A percentile compares a stretch with the other conserved stretches of the same genome.
phyloP scores from a whole-genome alignment of 306 rosid genomes.

The Fragaria ananassa region DNA sequence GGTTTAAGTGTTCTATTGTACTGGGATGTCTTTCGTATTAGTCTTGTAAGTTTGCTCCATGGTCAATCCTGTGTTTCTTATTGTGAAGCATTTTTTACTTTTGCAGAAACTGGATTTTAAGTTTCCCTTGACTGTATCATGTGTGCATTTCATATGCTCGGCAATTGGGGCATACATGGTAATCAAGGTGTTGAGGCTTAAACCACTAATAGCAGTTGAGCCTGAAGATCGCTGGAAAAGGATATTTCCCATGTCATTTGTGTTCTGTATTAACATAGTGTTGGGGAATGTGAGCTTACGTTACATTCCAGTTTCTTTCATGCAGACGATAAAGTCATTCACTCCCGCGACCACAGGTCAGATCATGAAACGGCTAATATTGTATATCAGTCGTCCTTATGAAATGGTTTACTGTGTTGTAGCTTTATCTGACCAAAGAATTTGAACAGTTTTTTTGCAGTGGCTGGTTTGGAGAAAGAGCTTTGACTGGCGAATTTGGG shows the following conservation, averaged over 20 bases:
- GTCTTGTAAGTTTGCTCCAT: not conserved
- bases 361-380: conserved; percentile 13
- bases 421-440: conserved; percentile 34
- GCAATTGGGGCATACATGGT: conserved; percentile 74
- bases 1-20: not conserved
- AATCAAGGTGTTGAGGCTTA: conserved; percentile 78
- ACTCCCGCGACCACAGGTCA: conserved; percentile 97
- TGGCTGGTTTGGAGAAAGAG: conserved; percentile 93
- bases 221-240: conserved; percentile 94
- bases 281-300: conserved; percentile 94
- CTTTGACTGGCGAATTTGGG: conserved; percentile 95
- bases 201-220: conserved; percentile 81
- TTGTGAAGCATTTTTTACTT: conserved; percentile 8
- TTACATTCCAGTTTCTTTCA: conserved; percentile 96
- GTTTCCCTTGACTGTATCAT: conserved; percentile 87
- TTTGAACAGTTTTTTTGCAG: conserved; percentile 73
- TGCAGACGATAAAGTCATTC: conserved; percentile 98
- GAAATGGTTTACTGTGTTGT: conserved; percentile 2
- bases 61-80: not conserved
- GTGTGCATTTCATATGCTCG: conserved; percentile 92
- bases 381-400: conserved; percentile 1
- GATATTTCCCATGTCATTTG: conserved; percentile 99
- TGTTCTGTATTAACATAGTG: conserved; percentile 91
- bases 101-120: conserved; percentile 92
- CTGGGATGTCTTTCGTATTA: not conserved